Evolutionary conservation across 805 yeast genomes (phyloP).

Genomic region (Candida boidinii): DNA sequence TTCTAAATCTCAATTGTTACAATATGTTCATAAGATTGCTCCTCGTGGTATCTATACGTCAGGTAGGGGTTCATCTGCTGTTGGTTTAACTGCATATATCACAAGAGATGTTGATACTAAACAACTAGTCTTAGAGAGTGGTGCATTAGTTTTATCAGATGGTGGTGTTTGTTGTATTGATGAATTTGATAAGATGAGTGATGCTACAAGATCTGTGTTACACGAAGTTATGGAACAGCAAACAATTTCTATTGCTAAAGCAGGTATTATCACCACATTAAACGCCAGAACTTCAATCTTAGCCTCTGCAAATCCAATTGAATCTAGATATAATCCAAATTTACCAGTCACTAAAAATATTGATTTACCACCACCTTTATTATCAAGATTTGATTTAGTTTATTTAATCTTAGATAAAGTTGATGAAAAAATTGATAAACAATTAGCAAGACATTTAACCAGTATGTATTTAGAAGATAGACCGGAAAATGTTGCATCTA

Average conservation of each 20-base stretch:
- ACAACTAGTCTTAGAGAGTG: conserved; percentile 95
- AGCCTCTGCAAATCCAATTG: conserved; percentile 98
- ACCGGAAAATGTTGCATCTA: conserved; percentile 61
- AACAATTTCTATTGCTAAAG: conserved; percentile 96
- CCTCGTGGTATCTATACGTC: conserved; percentile 98
- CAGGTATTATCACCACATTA: conserved; percentile 94
- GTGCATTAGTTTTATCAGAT: conserved; percentile 99
- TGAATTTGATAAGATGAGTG: conserved; percentile 99
- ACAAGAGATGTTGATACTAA: conserved; percentile 84
- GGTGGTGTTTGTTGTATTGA: conserved; percentile 99
- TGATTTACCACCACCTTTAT: conserved; percentile 91
- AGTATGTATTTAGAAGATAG: conserved; percentile 84
- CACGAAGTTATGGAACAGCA: conserved; percentile 99
- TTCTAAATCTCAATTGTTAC: conserved; percentile 87
- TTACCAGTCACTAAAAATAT: conserved; percentile 92
- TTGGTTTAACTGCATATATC: conserved; percentile 97
- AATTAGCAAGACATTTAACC: conserved; percentile 84
- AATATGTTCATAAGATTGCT: conserved; percentile 94
- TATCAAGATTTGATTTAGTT: conserved; percentile 92
- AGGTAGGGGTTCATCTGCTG: conserved; percentile 99
- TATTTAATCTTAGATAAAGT: conserved; percentile 89
- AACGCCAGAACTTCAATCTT: conserved; percentile 94
- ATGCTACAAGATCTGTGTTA: conserved; percentile 96
- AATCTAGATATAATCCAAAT: conserved; percentile 91
- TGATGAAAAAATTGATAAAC: conserved; percentile 76